phyloP scores from a whole-genome alignment of 2,329 filamentous ascomycete species.

The Alternaria solani region DNA sequence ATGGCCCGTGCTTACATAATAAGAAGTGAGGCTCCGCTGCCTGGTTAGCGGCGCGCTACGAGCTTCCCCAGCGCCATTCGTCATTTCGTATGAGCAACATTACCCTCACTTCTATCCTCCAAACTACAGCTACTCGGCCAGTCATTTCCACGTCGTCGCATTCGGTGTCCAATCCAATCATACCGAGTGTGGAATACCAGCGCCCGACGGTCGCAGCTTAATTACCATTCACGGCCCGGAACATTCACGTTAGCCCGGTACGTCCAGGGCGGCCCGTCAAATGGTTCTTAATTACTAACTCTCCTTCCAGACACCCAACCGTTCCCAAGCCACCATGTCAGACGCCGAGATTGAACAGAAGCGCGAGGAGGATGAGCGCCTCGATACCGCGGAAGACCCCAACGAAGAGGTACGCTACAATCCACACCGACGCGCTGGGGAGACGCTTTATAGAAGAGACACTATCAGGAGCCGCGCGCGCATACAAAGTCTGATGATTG shows the following conservation, averaged over 20 bases:
- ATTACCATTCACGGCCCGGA: conserved; percentile 9
- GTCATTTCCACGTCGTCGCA: conserved; percentile 18
- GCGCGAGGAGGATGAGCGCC: conserved; percentile 45
- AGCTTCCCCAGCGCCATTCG: conserved; percentile 25
- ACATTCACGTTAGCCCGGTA: conserved; percentile 26
- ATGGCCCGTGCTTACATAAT: conserved; percentile 17
- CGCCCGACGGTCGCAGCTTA: not conserved
- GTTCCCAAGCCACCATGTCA: conserved; percentile 31
- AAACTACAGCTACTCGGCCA: conserved; percentile 12
- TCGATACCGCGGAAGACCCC: conserved; percentile 45
- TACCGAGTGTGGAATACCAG: not conserved
- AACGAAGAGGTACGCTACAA: conserved; percentile 47
- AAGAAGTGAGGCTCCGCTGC: conserved; percentile 28
- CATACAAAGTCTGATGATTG: not conserved
- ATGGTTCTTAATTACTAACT: not conserved
- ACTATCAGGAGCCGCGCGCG: not conserved
- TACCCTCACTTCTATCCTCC: conserved; percentile 24
- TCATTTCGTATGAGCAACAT: conserved; percentile 29
- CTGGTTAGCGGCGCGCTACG: conserved; percentile 25
- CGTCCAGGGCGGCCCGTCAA: conserved; percentile 2
- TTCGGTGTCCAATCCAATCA: conserved; percentile 7
- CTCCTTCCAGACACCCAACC: not conserved
- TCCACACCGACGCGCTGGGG: not conserved
- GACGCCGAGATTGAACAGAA: conserved; percentile 41
- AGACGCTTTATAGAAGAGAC: not conserved